Base-by-base conservation (phyloP, 257 asterid genomes). In the Thymus mandschuricus region DNA sequence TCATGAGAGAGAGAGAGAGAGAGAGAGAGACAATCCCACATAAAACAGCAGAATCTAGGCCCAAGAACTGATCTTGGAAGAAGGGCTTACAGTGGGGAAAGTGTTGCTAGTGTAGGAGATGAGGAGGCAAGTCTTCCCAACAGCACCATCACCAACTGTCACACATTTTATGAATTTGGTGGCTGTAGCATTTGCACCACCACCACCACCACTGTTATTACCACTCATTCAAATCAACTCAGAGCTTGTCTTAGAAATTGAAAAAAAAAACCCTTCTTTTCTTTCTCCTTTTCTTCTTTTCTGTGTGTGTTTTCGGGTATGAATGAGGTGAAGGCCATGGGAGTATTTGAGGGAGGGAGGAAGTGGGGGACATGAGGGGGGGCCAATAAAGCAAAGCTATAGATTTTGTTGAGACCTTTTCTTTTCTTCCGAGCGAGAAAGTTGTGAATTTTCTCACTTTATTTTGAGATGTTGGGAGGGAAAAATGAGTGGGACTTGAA, bases 61-160 rank as follows among this genome's bases (percentile, higher is more conserved):
- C 8, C 0, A 30, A 28, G 6, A 28, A 59, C 3, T 12, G 13
- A 43, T 33, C 59, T 13, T n/a, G 29, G 59, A 43, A 10, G 13
- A 33, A 13, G 40, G 9, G 30, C 74, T 68, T 76, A 84, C 86
- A 50, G 86, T 79, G 38, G 88, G 88, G 62, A 84, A 84, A 40
- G 88, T 84, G 73, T 84, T 81, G 84, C 88, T 84, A 3, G 88
- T 84, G 79, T 84, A 84, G 52, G 84, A 81, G 62, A 84, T 84
- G 45, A 84, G 70, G 68, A 84, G 88, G 70, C 88, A 84, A 1
- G 88, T 84, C 64, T 84, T 84, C 66, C 88, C 88, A 79, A 84
- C 84, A 1, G 88, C 86, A 45, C 88, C 88, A 76, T 84, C 88
- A 55, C 88, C 86, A 76, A 84, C 88, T 15, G 86, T 84, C 4